Evolutionary conservation across 148 eudicot genomes (phyloP).

Genomic region (Euryodendron excelsum): DNA sequence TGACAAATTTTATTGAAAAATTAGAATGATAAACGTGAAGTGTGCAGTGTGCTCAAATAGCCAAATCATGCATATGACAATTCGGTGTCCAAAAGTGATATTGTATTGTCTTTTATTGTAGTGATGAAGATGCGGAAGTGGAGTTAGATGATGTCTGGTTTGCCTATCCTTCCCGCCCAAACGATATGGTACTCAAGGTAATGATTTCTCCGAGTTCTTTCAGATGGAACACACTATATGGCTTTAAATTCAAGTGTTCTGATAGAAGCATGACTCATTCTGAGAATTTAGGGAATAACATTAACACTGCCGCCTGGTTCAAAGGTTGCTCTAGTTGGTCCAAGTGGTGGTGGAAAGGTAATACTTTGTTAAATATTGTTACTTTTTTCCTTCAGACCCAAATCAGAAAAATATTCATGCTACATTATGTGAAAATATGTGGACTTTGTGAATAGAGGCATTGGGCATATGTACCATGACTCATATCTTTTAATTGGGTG

Average conservation of each 20-base stretch:
- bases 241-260: background rate
- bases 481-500: background rate
- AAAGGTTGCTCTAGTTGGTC: slow-evolving; percentile 93
- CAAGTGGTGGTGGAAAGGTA: slow-evolving; percentile 99
- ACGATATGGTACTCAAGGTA: slow-evolving; percentile 86
- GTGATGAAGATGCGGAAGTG: slow-evolving; percentile 70
- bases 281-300: slow-evolving; percentile 65
- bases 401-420: background rate
- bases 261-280: background rate
- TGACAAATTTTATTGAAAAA: background rate
- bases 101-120: slow-evolving; percentile 9
- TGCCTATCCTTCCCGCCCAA: slow-evolving; percentile 91
- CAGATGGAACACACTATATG: background rate
- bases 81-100: background rate
- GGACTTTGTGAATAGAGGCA: background rate
- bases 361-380: background rate
- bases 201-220: background rate
- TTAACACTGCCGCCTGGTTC: slow-evolving; percentile 72
- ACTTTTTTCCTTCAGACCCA: background rate
- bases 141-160: slow-evolving; percentile 90
- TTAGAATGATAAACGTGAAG: background rate
- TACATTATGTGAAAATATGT: background rate
- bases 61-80: background rate
- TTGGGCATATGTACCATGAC: background rate
- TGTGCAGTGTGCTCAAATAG: background rate